A percentile compares a stretch with the other conserved stretches of the same genome.
phyloP scores from a whole-genome alignment of 192 early-diverging fungal species.

The Powellomyces hirtus region DNA sequence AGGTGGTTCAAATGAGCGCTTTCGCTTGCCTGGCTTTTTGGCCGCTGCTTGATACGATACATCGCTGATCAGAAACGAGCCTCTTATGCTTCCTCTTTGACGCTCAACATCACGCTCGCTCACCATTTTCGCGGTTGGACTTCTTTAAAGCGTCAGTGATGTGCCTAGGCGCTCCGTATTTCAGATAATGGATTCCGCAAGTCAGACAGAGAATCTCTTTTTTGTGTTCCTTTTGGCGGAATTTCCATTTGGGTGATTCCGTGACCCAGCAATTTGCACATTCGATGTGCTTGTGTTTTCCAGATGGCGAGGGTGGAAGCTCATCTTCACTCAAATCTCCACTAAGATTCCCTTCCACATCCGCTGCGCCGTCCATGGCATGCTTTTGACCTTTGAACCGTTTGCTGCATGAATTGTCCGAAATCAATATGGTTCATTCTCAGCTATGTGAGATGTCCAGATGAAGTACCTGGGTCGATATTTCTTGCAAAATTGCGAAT shows the following conservation, averaged over 20 bases:
- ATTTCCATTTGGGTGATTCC: conserved; percentile 24
- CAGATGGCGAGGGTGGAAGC: conserved; percentile 13
- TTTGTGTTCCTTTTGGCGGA: conserved; percentile 25
- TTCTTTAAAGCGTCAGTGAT: conserved; percentile 26
- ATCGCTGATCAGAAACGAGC: too few species aligned
- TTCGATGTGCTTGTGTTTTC: conserved; percentile 14
- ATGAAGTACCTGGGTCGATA: conserved; percentile 30
- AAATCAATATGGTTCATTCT: neutral
- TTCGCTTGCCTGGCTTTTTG: conserved; percentile 9
- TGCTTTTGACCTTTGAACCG: conserved; percentile 15
- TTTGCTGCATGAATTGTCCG: neutral
- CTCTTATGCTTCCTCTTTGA: too few species aligned
- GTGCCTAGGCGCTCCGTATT: conserved; percentile 23
- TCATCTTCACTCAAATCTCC: conserved; percentile 24
- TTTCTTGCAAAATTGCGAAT: conserved; percentile 36
- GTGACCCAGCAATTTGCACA: conserved; percentile 37
- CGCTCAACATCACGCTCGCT: too few species aligned
- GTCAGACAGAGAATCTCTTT: conserved; percentile 27
- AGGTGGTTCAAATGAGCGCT: conserved; percentile 1
- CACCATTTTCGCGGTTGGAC: conserved; percentile 31
- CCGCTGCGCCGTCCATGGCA: conserved; percentile 20
- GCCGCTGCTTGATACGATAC: too few species aligned
- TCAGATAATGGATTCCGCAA: conserved; percentile 35
- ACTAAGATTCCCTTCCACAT: conserved; percentile 19
- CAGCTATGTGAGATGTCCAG: neutral